Evolutionary conservation across 148 eudicot species (phyloP).

Genomic region (Cornus controversa): DNA sequence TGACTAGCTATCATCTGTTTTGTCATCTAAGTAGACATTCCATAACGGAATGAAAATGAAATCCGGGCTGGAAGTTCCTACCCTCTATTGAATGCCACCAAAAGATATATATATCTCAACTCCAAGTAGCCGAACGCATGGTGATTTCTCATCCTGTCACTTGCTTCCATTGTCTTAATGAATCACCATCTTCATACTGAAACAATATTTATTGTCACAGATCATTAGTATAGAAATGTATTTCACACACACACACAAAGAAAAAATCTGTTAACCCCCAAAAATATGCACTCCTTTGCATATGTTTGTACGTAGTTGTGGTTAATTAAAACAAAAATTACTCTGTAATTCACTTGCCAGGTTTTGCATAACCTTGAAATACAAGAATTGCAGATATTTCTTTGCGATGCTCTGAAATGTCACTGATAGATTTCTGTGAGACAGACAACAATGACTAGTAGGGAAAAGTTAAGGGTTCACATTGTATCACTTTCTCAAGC

Average conservation of each 20-base stretch:
- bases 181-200: neutral
- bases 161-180: neutral
- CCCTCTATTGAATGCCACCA: neutral
- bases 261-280: neutral
- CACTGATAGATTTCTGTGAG: no score
- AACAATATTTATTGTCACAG: no score
- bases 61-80: neutral
- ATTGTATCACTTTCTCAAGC: neutral
- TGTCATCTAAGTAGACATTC: neutral
- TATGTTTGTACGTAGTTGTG: no score
- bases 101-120: no score
- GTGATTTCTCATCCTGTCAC: slow-evolving; percentile 1
- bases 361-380: neutral
- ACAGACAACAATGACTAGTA: no score
- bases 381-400: neutral
- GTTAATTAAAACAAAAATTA: no score
- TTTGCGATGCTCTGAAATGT: neutral
- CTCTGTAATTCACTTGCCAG: neutral
- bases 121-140: neutral
- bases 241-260: no score
- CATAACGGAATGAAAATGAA: neutral
- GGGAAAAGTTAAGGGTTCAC: no score
- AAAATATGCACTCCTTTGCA: no score
- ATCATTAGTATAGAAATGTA: no score
- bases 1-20: neutral